phyloP scores from a whole-genome alignment of 2,329 filamentous ascomycete species.

The Arachnomyces sp. region DNA sequence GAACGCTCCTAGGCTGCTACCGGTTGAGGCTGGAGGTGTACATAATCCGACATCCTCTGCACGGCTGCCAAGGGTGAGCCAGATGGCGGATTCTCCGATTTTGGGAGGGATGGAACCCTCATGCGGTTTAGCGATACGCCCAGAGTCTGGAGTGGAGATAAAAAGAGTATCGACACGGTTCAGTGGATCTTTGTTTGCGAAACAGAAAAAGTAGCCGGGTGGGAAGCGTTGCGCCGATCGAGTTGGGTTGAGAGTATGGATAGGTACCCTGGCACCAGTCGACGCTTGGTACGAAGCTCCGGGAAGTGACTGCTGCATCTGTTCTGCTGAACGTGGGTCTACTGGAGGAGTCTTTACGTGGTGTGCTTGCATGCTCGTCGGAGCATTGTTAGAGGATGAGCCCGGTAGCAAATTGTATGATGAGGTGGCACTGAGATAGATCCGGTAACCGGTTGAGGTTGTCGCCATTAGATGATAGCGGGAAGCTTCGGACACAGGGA shows the following conservation, averaged over 20 bases:
- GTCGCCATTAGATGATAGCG: constrained; percentile 84
- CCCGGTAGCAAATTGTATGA: constrained; percentile 50
- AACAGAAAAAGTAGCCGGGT: constrained; percentile 86
- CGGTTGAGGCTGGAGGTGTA: constrained; percentile 62
- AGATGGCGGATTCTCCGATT: constrained; percentile 73
- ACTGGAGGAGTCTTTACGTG: constrained; percentile 88
- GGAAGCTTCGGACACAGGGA: constrained; percentile 71
- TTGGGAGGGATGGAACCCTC: constrained; percentile 46
- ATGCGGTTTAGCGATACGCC: constrained; percentile 58
- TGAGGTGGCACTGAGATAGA: constrained; percentile 85
- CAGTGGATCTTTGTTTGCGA: constrained; percentile 56
- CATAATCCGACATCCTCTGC: constrained; percentile 73
- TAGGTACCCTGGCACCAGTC: constrained; percentile 44
- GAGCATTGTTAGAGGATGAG: constrained; percentile 56
- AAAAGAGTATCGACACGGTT: constrained; percentile 63
- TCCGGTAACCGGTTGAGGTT: constrained; percentile 79
- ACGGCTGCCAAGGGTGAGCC: constrained; percentile 64
- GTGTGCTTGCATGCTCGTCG: constrained; percentile 95
- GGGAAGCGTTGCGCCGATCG: constrained; percentile 51
- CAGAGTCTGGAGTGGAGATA: constrained; percentile 78
- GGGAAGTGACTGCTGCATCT: constrained; percentile 11
- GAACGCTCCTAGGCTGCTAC: constrained; percentile 64
- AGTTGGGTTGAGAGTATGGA: constrained; percentile 34
- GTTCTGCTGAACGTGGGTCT: constrained; percentile 22
- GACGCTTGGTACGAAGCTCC: constrained; percentile 19